Conservation (phyloP, 345 rosid genomes). For the Balakata baccata region DNA sequence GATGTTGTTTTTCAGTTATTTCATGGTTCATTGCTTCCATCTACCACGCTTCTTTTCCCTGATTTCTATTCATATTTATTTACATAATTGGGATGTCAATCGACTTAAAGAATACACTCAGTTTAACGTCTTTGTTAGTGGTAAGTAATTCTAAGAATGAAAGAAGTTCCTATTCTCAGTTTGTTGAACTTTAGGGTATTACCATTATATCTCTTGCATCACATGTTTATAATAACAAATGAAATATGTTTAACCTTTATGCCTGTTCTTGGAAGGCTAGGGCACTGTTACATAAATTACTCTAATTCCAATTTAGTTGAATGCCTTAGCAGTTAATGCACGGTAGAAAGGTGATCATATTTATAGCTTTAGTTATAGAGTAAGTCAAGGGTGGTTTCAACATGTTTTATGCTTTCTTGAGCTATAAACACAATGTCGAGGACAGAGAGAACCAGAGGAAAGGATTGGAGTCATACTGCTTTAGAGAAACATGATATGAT, state of each 20-base stretch:
- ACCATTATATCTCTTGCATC: neutral
- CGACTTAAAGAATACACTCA: neutral
- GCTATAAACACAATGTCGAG: neutral
- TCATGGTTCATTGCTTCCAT: neutral
- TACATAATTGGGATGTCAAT: neutral
- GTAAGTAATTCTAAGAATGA: neutral
- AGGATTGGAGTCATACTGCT: neutral
- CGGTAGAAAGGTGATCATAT: neutral
- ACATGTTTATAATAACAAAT: neutral
- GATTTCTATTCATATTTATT: neutral
- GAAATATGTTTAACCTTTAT: neutral
- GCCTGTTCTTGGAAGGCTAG: neutral
- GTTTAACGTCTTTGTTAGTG: neutral
- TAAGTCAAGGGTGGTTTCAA: neutral
- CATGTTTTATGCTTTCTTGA: neutral
- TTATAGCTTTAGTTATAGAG: too few relatives aligned
- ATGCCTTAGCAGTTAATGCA: neutral
- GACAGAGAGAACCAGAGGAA: neutral
- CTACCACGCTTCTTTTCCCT: neutral
- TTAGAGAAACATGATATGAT: neutral
- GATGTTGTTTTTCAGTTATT: neutral
- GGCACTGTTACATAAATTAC: neutral
- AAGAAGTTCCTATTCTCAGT: neutral
- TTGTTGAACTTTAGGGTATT: neutral
- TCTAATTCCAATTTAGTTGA: slow-evolving; percentile 2